These are phyloP conservation scores for Zanthoxylum bungeanum DNA, from an alignment of 345 rosid species.

Conservation along the genomic window DNA sequence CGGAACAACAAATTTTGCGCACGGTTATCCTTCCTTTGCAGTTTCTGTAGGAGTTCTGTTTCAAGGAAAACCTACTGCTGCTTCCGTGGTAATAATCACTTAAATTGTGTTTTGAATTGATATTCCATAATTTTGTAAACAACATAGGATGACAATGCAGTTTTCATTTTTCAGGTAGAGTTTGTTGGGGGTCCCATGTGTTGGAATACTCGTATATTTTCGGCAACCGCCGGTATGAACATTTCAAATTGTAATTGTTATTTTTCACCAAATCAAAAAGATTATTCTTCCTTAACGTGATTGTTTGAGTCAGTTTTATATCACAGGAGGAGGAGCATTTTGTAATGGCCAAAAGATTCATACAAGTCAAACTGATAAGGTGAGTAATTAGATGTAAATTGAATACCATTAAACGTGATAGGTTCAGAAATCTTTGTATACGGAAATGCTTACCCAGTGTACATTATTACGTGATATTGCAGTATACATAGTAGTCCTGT, in stretches of 20 bases:
- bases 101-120: background rate
- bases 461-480: background rate
- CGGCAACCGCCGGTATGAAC: conserved; percentile 80
- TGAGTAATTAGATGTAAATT: conserved; percentile 23
- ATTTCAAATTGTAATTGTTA: background rate
- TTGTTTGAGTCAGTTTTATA: background rate
- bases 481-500: background rate
- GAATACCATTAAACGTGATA: background rate
- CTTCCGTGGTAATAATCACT: conserved; percentile 69
- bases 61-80: conserved; percentile 83
- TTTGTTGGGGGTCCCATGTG: conserved; percentile 98
- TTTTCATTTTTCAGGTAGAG: conserved; percentile 59
- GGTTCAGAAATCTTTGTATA: background rate
- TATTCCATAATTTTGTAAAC: conserved; percentile 4
- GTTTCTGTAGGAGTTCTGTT: conserved; percentile 89
- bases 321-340: conserved; percentile 89
- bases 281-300: background rate
- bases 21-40: conserved; percentile 96
- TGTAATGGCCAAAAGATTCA: conserved; percentile 83
- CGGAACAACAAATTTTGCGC: conserved; percentile 97
- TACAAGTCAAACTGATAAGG: conserved; percentile 69
- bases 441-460: background rate
- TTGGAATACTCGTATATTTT: conserved; percentile 81
- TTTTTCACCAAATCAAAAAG: background rate
- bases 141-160: conserved; percentile 10